Evolutionary conservation across 2,329 filamentous ascomycete genomes (phyloP).

Genomic region (Paraphaeosphaeria sporulosa): DNA sequence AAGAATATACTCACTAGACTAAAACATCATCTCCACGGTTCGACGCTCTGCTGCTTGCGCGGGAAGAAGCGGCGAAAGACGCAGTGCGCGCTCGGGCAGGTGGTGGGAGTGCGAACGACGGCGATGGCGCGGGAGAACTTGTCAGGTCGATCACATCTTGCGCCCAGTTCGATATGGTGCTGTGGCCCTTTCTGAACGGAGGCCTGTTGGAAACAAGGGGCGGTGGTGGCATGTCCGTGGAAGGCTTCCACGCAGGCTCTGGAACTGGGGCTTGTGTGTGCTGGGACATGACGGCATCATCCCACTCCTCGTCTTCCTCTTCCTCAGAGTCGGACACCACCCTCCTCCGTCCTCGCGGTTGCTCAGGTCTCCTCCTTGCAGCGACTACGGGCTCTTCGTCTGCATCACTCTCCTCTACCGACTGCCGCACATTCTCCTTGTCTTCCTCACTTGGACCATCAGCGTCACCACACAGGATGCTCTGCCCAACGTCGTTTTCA

Average conservation of each 20-base stretch:
- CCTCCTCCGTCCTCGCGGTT: slow-evolving; percentile 23
- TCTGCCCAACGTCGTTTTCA: slow-evolving; percentile 39
- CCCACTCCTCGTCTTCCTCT: slow-evolving; percentile 22
- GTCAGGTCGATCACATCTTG: slow-evolving; percentile 45
- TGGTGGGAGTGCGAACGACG: slow-evolving; percentile 29
- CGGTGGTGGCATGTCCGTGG: slow-evolving; percentile 18
- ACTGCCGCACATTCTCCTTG: slow-evolving; percentile 15
- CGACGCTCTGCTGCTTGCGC: slow-evolving; percentile 40
- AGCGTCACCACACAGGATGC: slow-evolving; percentile 40
- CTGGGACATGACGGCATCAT: not conserved
- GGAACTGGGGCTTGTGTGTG: slow-evolving; percentile 2
- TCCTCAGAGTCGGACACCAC: slow-evolving; percentile 36
- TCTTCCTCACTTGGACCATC: slow-evolving; percentile 18
- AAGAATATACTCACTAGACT: slow-evolving; percentile 34
- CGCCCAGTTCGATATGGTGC: slow-evolving; percentile 39
- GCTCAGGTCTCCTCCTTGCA: slow-evolving; percentile 25
- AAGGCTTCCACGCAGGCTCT: slow-evolving; percentile 5
- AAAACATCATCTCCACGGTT: slow-evolving; percentile 36
- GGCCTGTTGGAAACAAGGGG: slow-evolving; percentile 31
- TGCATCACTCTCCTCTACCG: slow-evolving; percentile 24
- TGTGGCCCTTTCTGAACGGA: slow-evolving; percentile 35
- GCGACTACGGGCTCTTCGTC: slow-evolving; percentile 41
- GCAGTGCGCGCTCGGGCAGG: slow-evolving; percentile 29
- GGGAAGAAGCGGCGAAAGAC: slow-evolving; percentile 36
- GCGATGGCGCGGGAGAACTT: slow-evolving; percentile 32